Evolutionary conservation across 345 rosid species (phyloP).

Genomic region (Brassica carinata): DNA sequence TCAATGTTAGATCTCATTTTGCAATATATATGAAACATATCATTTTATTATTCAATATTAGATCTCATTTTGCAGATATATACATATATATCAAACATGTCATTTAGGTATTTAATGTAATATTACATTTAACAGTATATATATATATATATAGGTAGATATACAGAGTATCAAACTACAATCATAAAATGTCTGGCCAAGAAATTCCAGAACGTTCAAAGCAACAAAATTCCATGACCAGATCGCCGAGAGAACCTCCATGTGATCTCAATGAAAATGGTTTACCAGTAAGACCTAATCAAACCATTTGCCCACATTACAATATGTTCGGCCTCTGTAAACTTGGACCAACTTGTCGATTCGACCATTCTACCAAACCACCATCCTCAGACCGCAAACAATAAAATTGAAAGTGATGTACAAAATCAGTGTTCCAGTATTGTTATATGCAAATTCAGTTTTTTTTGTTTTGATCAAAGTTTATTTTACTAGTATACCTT

Average conservation of each 20-base stretch:
- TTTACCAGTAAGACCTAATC: not conserved
- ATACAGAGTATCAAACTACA: not conserved
- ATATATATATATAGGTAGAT: not conserved
- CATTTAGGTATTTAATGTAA: not conserved
- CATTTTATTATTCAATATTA: not conserved
- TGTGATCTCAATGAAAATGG: not conserved
- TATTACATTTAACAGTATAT: not conserved
- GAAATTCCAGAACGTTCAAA: not conserved
- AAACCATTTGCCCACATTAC: not conserved
- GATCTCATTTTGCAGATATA: not conserved
- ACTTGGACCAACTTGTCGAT: not conserved
- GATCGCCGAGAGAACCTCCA: not conserved
- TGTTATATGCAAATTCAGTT: not conserved
- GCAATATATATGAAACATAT: not conserved
- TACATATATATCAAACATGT: not conserved
- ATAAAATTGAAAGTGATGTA: not conserved
- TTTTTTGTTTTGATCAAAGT: not conserved
- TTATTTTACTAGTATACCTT: not conserved
- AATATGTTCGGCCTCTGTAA: not conserved
- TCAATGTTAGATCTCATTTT: not conserved
- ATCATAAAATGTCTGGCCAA: not conserved
- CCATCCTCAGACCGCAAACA: not conserved
- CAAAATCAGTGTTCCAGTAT: not conserved
- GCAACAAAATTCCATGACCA: not conserved
- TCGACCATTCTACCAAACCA: not conserved